These are phyloP conservation scores for Peribolospora baueri DNA, from an alignment of 768 basidiomycete species.

Conservation along the genomic window DNA sequence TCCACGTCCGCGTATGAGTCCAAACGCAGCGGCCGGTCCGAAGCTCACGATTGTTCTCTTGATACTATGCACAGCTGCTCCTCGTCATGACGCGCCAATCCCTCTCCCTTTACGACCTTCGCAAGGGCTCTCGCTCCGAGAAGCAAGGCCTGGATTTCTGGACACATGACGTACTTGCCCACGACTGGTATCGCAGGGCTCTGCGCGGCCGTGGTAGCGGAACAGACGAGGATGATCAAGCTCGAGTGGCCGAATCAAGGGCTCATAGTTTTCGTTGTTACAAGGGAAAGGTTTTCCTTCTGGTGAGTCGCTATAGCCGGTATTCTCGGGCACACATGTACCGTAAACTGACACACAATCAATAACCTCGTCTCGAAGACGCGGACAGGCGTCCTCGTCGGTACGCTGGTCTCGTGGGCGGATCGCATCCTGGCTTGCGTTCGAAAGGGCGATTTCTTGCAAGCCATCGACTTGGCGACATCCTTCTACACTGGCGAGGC, in stretches of 20 bases:
- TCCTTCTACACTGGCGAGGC: conserved; percentile 47
- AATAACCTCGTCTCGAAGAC: conserved; percentile 2
- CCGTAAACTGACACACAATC: too few relatives aligned
- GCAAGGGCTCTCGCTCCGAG: conserved; percentile 32
- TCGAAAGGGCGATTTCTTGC: conserved; percentile 62
- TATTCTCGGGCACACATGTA: neutral
- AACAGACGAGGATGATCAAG: conserved; percentile 2
- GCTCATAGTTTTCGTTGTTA: conserved; percentile 48
- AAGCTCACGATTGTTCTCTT: neutral
- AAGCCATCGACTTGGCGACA: conserved; percentile 63
- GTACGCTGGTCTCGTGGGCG: conserved; percentile 79
- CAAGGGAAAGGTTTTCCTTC: conserved; percentile 70
- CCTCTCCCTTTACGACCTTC: conserved; percentile 46
- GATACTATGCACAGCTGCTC: conserved; percentile 31
- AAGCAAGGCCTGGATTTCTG: conserved; percentile 14
- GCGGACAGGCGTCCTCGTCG: conserved; percentile 43
- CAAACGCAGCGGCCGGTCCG: conserved; percentile 1
- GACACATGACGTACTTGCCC: too few relatives aligned
- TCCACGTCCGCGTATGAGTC: conserved; percentile 24
- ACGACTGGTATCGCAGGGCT: too few relatives aligned
- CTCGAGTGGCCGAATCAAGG: conserved; percentile 1
- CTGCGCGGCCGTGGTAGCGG: neutral
- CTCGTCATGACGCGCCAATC: conserved; percentile 24
- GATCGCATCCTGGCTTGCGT: conserved; percentile 69
- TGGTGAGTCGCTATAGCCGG: conserved; percentile 33